A percentile compares a stretch with the other conserved stretches of the same genome.
These are phyloP conservation scores for Mortierella polycephala DNA, from an alignment of 371 early-diverging fungal genomes.

Conservation along the genomic window DNA sequence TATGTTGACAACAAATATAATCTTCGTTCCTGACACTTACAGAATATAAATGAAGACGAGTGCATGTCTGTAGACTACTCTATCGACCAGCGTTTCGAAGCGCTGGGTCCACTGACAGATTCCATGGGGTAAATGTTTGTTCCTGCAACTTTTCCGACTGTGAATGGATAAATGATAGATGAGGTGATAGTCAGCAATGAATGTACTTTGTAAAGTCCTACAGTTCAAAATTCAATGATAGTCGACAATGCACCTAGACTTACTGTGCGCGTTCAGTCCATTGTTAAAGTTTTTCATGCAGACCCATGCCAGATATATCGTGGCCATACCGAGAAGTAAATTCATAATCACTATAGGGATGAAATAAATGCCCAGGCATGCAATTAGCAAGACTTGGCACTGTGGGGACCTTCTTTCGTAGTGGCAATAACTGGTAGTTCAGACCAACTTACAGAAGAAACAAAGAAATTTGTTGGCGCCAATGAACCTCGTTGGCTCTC, in stretches of 20 bases:
- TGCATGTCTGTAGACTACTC: slow-evolving; percentile 19
- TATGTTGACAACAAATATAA: neutral
- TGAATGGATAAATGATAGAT: neutral
- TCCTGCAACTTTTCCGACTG: slow-evolving; percentile 53
- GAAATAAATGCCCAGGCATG: neutral
- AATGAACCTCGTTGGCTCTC: slow-evolving; percentile 13
- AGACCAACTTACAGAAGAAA: slow-evolving; percentile 44
- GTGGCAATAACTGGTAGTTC: too few species aligned
- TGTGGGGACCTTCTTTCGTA: too few species aligned
- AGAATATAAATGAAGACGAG: neutral
- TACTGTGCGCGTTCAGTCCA: slow-evolving; percentile 74
- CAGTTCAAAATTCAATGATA: too few species aligned
- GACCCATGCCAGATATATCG: slow-evolving; percentile 49
- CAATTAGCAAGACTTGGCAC: neutral
- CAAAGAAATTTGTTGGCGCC: slow-evolving; percentile 52
- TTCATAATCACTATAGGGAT: slow-evolving; percentile 66
- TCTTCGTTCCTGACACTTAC: neutral
- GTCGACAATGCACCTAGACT: neutral
- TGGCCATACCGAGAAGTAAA: slow-evolving; percentile 65
- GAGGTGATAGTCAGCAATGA: neutral
- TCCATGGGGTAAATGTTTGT: slow-evolving; percentile 55
- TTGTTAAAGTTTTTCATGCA: slow-evolving; percentile 87
- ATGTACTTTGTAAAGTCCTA: too few species aligned
- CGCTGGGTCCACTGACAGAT: slow-evolving; percentile 21
- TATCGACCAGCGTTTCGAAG: slow-evolving; percentile 47